Evolutionary conservation across 352 stramenopile genomes (phyloP).

Genomic region (Blastocystis sp.): DNA sequence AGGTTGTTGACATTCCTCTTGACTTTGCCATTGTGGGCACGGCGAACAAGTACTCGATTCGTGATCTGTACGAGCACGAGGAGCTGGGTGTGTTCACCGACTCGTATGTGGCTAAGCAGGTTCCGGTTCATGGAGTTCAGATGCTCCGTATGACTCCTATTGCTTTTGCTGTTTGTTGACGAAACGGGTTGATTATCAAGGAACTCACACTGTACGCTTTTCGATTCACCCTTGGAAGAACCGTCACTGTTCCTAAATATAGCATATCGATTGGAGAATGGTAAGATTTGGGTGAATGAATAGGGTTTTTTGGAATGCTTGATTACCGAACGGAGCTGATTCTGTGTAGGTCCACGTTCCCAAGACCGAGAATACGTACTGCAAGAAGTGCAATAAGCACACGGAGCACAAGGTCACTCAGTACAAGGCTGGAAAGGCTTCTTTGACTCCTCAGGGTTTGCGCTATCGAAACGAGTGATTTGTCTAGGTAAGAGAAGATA

Average conservation of each 20-base stretch:
- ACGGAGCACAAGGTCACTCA: slow-evolving; percentile 97
- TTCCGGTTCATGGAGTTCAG: slow-evolving; percentile 24
- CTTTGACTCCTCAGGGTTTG: slow-evolving; percentile 93
- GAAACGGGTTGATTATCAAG: neutral
- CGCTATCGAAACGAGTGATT: slow-evolving; percentile 83
- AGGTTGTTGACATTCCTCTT: slow-evolving; percentile 46
- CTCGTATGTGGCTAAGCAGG: neutral
- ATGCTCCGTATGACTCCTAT: slow-evolving; percentile 20
- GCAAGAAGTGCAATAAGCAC: slow-evolving; percentile 97
- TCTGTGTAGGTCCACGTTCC: slow-evolving; percentile 88
- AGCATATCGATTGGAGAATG: neutral
- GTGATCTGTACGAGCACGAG: slow-evolving; percentile 51
- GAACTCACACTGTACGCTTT: neutral
- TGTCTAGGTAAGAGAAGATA: slow-evolving; percentile 82
- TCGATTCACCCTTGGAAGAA: neutral
- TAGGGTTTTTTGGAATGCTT: neutral
- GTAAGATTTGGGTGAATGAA: neutral
- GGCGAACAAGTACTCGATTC: slow-evolving; percentile 36
- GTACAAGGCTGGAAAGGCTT: slow-evolving; percentile 98
- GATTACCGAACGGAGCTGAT: too few relatives aligned
- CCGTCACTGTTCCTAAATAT: neutral
- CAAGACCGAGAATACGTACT: slow-evolving; percentile 97
- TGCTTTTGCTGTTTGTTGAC: neutral
- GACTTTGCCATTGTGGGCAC: slow-evolving; percentile 35
- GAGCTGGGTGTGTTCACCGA: slow-evolving; percentile 56